These are phyloP conservation scores for Penicillium coprophilum DNA, from an alignment of 495 filamentous ascomycete species.

Conservation along the genomic window DNA sequence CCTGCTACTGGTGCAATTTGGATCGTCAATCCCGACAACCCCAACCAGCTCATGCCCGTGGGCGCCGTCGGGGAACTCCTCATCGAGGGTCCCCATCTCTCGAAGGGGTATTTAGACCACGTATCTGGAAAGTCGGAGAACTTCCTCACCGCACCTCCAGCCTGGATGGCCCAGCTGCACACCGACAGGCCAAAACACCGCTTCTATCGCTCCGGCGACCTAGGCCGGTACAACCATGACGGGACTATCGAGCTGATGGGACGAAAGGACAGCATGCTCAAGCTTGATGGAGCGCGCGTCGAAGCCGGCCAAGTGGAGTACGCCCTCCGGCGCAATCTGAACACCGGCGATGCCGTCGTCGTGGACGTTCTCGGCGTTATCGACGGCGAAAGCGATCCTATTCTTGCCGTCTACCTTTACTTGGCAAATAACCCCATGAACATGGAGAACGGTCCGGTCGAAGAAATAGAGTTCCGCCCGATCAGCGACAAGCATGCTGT, in stretches of 20 bases:
- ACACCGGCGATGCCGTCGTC: conserved; percentile 19
- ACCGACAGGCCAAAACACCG: conserved; percentile 11
- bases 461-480: conserved; percentile 22
- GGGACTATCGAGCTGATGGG: conserved; percentile 72
- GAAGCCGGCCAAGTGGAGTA: conserved; percentile 71
- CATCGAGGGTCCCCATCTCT: conserved; percentile 58
- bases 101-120: conserved; percentile 52
- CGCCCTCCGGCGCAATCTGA: conserved; percentile 17
- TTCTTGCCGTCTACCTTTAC: conserved; percentile 25
- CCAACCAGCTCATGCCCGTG: conserved; percentile 49
- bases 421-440: conserved; percentile 20
- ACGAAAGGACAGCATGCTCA: conserved; percentile 76
- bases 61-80: conserved; percentile 57
- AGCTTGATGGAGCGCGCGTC: conserved; percentile 73
- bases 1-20: conserved; percentile 38
- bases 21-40: conserved; percentile 52
- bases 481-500: conserved; percentile 13
- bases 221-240: conserved; percentile 71
- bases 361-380: conserved; percentile 28
- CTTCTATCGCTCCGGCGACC: conserved; percentile 75
- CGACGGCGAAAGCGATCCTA: conserved; percentile 26
- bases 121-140: conserved; percentile 18
- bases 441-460: conserved; percentile 2
- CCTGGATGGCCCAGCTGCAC: conserved; percentile 21
- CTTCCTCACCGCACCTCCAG: conserved; percentile 15